Evolutionary conservation across 1,284 basidiomycete genomes (phyloP).

Genomic region (Ceratobasidium sp.): DNA sequence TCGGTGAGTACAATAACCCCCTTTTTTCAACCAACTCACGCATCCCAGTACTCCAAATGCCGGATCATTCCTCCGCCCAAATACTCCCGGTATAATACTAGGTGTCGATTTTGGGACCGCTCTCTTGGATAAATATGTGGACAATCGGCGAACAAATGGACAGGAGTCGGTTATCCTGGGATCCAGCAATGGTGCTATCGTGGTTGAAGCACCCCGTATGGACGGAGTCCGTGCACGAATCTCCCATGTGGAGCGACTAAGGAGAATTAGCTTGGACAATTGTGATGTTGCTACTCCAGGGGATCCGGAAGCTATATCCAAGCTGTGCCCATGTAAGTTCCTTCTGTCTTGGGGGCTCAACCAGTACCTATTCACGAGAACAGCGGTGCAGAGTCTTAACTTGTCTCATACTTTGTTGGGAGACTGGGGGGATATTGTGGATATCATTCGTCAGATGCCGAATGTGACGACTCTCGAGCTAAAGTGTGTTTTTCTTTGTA

Average conservation of each 20-base stretch:
- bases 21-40: slow-evolving; percentile 6
- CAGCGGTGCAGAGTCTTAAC: slow-evolving; percentile 81
- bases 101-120: slow-evolving; percentile 80
- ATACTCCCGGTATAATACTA: slow-evolving; percentile 58
- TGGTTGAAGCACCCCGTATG: slow-evolving; percentile 85
- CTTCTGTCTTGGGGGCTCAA: slow-evolving; percentile 26
- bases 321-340: slow-evolving; percentile 71
- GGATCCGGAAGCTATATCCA: slow-evolving; percentile 60
- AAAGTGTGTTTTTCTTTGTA: slow-evolving; percentile 64
- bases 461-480: slow-evolving; percentile 71
- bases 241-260: slow-evolving; percentile 68
- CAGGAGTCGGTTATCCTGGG: slow-evolving; percentile 74
- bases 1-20: slow-evolving; percentile 59
- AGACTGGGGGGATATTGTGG: slow-evolving; percentile 72
- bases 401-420: slow-evolving; percentile 80
- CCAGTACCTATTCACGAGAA: slow-evolving; percentile 21
- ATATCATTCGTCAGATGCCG: slow-evolving; percentile 69
- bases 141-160: slow-evolving; percentile 58
- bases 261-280: slow-evolving; percentile 79
- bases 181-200: slow-evolving; percentile 79
- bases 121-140: slow-evolving; percentile 76
- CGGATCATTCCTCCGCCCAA: slow-evolving; percentile 77
- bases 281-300: slow-evolving; percentile 67
- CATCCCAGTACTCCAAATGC: slow-evolving; percentile 59
- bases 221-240: slow-evolving; percentile 78